Conservation (phyloP, 306 rosid species). For the Cicer yamashitae region DNA sequence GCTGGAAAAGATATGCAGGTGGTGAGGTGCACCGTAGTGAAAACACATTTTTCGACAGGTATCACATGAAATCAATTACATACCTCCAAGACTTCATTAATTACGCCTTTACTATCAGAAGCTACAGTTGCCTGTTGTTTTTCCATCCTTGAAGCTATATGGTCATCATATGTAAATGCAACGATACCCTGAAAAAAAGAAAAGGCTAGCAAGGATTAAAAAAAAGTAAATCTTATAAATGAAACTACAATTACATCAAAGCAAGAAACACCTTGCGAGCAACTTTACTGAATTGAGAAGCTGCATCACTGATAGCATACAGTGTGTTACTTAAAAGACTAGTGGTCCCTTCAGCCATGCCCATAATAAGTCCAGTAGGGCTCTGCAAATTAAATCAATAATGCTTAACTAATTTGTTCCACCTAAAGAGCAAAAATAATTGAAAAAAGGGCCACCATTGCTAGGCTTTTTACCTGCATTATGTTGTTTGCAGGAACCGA, state of each 20-base stretch:
- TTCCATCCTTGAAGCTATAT: conserved; percentile 69
- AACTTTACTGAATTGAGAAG: conserved; percentile 96
- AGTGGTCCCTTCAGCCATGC: conserved; percentile 94
- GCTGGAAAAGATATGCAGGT: neutral
- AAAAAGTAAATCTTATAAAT: conserved; percentile 6
- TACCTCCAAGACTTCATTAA: conserved; percentile 89
- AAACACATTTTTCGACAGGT: neutral
- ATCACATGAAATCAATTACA: conserved; percentile 7
- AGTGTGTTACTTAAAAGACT: conserved; percentile 94
- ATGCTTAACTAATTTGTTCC: conserved; percentile 28
- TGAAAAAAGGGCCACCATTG: neutral
- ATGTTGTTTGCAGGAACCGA: conserved; percentile 87
- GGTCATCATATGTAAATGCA: conserved; percentile 96
- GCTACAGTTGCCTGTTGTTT: conserved; percentile 66
- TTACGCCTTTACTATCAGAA: conserved; percentile 79
- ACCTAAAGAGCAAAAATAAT: conserved; percentile 5
- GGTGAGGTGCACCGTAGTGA: neutral
- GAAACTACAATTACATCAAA: conserved; percentile 31
- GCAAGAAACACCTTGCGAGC: conserved; percentile 81
- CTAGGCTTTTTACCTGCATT: conserved; percentile 60
- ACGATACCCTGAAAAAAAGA: conserved; percentile 75
- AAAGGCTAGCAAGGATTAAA: conserved; percentile 31
- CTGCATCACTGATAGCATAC: conserved; percentile 91
- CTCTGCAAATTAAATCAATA: conserved; percentile 62
- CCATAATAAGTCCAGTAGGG: conserved; percentile 86